Percentiles rank a stretch among this genome's conserved stretches.
phyloP scores from a whole-genome alignment of 202 grass and related monocot genomes.

The Elaeis oleifera region DNA sequence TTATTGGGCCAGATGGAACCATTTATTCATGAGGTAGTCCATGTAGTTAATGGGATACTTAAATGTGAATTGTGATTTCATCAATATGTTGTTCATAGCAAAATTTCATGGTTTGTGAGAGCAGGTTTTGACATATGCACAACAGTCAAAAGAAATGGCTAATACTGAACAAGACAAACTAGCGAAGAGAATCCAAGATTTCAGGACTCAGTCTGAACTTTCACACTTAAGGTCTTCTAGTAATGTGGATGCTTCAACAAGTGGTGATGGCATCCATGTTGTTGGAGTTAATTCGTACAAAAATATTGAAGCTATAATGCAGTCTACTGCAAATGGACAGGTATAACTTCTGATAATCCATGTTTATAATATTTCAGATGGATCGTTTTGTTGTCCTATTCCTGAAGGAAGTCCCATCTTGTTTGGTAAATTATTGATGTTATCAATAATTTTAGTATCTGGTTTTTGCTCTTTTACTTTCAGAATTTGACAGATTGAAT shows the following conservation, averaged over 20 bases:
- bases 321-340: constrained; percentile 80
- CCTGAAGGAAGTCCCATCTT: too few species aligned
- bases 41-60: neutral
- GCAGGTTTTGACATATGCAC: constrained; percentile 94
- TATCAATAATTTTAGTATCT: too few species aligned
- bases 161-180: constrained; percentile 82
- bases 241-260: constrained; percentile 69
- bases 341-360: constrained; percentile 33
- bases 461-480: too few species aligned
- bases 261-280: constrained; percentile 89
- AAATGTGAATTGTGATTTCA: constrained; percentile 7
- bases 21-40: constrained; percentile 83
- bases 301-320: constrained; percentile 92
- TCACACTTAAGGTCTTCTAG: constrained; percentile 64
- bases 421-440: too few species aligned
- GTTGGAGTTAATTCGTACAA: constrained; percentile 86
- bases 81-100: constrained; percentile 10
- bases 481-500: too few species aligned
- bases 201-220: constrained; percentile 85
- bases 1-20: constrained; percentile 92
- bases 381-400: too few species aligned
- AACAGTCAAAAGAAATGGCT: constrained; percentile 97
- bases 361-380: too few species aligned
- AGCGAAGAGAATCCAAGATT: constrained; percentile 92
- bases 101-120: neutral